Percentiles rank a stretch among this genome's conserved stretches.
phyloP scores from a whole-genome alignment of 805 yeast species.

The Kockiozyma suomiensis region DNA sequence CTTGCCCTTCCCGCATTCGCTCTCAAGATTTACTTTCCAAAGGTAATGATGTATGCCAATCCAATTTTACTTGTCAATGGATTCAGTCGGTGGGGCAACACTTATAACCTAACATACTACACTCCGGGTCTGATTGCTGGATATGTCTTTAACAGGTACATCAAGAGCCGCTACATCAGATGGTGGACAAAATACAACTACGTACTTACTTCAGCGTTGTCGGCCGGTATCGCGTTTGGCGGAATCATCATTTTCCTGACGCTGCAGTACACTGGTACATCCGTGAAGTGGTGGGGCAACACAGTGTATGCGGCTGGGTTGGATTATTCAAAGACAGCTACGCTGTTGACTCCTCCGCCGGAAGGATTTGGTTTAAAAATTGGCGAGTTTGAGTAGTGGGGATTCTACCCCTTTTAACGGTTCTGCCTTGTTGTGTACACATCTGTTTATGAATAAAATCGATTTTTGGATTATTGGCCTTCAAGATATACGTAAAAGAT shows the following conservation, averaged over 20 bases:
- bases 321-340: no score
- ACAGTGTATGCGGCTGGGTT: slow-evolving; percentile 33
- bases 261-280: slow-evolving; percentile 46
- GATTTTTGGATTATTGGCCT: no score
- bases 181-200: slow-evolving; percentile 82
- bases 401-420: no score
- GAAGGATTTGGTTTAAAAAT: no score
- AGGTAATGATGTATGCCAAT: slow-evolving; percentile 16
- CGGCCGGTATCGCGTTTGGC: slow-evolving; percentile 66
- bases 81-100: slow-evolving; percentile 14
- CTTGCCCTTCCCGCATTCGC: slow-evolving; percentile 19
- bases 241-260: slow-evolving; percentile 58
- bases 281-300: slow-evolving; percentile 63
- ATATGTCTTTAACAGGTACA: slow-evolving; percentile 56
- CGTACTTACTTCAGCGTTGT: slow-evolving; percentile 63
- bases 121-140: slow-evolving; percentile 50
- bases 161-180: slow-evolving; percentile 56
- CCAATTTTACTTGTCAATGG: slow-evolving; percentile 34
- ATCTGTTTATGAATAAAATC: no score
- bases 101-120: slow-evolving; percentile 37
- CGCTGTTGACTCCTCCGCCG: no score
- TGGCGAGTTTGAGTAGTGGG: no score
- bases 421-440: no score
- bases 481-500: no score
- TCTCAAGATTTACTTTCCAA: slow-evolving; percentile 13